phyloP scores from a whole-genome alignment of 2,329 filamentous ascomycete species.

The Diplodia corticola region DNA sequence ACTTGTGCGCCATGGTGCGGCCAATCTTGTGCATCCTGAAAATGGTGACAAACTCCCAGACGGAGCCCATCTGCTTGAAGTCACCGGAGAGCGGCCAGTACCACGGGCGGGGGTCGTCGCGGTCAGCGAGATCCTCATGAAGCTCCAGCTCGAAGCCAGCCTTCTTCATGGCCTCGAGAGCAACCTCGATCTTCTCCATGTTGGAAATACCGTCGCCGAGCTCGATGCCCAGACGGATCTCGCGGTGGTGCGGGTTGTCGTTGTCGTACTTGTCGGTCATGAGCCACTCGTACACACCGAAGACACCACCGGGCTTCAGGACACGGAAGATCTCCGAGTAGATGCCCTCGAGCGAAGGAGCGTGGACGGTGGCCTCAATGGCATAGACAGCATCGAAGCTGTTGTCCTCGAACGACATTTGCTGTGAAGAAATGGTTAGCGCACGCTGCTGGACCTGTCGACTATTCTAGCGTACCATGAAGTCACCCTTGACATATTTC shows the following conservation, averaged over 20 bases:
- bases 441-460: conserved; percentile 20
- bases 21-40: conserved; percentile 86
- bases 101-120: conserved; percentile 78
- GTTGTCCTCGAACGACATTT: conserved; percentile 94
- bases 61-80: conserved; percentile 76
- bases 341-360: conserved; percentile 83
- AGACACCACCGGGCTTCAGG: conserved; percentile 91
- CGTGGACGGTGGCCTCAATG: conserved; percentile 96
- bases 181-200: conserved; percentile 88
- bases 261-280: conserved; percentile 98
- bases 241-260: conserved; percentile 78
- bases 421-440: conserved; percentile 48
- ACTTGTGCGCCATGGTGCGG: conserved; percentile 70
- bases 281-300: conserved; percentile 98
- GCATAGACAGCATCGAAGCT: conserved; percentile 93
- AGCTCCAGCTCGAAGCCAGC: conserved; percentile 83
- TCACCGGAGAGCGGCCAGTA: conserved; percentile 90
- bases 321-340: conserved; percentile 95
- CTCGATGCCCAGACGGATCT: conserved; percentile 92
- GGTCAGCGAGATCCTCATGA: conserved; percentile 82
- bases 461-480: conserved; percentile 64
- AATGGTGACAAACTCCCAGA: conserved; percentile 79
- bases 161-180: conserved; percentile 76
- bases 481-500: conserved; percentile 90
- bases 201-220: conserved; percentile 95